Conservation (phyloP, 1,139 yeast genomes). For the Zygoascus meyerae region DNA sequence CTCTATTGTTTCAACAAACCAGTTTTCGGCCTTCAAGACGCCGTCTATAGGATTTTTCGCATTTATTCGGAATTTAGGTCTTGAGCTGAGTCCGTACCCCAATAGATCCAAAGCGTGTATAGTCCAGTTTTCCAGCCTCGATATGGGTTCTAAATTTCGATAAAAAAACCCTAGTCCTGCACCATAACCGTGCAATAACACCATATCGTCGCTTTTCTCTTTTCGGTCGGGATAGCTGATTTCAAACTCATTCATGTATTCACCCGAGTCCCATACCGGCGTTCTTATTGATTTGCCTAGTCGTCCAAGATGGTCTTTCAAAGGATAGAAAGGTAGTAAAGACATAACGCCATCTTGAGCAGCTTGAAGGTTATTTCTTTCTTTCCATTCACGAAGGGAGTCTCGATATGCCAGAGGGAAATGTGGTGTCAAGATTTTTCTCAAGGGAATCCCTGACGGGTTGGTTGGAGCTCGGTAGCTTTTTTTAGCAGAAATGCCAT, state of each 20-base stretch:
- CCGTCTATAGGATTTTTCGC: conserved; percentile 25
- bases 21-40: conserved; percentile 52
- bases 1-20: conserved; percentile 79
- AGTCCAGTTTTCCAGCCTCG: conserved; percentile 36
- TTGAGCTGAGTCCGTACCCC: conserved; percentile 77
- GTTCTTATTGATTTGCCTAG: conserved; percentile 47
- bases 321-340: conserved; percentile 55
- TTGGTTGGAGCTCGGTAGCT: conserved; percentile 26
- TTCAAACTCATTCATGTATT: conserved; percentile 55
- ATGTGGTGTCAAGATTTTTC: conserved; percentile 21
- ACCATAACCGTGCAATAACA: conserved; percentile 86
- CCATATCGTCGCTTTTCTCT: conserved; percentile 34
- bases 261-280: conserved; percentile 39
- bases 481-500: neutral
- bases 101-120: conserved; percentile 77
- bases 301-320: conserved; percentile 39
- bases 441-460: conserved; percentile 31
- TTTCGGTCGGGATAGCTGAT: conserved; percentile 26
- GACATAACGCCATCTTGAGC: conserved; percentile 46
- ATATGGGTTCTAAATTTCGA: conserved; percentile 56
- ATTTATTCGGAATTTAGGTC: conserved; percentile 44
- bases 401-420: conserved; percentile 38
- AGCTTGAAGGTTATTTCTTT: conserved; percentile 33
- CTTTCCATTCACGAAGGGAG: conserved; percentile 44
- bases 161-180: conserved; percentile 85